Conservation (phyloP, 495 filamentous ascomycete species). For the Friedmanniomyces simplex region DNA sequence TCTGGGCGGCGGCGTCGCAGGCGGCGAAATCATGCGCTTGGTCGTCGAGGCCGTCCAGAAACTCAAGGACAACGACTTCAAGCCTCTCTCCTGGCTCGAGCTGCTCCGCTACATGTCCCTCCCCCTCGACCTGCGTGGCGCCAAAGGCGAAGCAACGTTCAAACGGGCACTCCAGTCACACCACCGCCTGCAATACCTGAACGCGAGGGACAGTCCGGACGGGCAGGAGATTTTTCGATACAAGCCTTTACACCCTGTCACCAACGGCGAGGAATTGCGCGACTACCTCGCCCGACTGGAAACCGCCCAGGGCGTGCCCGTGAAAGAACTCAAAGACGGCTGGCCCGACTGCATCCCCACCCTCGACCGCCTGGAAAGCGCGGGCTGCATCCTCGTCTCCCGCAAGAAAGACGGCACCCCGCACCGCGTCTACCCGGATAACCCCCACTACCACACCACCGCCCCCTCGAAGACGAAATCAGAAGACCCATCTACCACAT, state of each 20-base stretch:
- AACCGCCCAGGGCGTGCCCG: slow-evolving; percentile 65
- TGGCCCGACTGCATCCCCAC: slow-evolving; percentile 74
- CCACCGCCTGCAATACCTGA: slow-evolving; percentile 60
- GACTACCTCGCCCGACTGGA: slow-evolving; percentile 67
- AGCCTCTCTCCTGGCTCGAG: slow-evolving; percentile 58
- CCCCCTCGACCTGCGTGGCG: slow-evolving; percentile 17
- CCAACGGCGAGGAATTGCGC: slow-evolving; percentile 61
- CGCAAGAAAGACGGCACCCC: slow-evolving; percentile 86
- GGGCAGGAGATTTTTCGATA: slow-evolving; percentile 63
- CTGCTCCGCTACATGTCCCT: slow-evolving; percentile 68
- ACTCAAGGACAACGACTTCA: slow-evolving; percentile 60
- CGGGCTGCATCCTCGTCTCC: slow-evolving; percentile 70
- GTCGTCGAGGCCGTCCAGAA: slow-evolving; percentile 73
- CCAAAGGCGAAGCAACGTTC: slow-evolving; percentile 4
- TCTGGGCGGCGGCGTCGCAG: slow-evolving; percentile 18
- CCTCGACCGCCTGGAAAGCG: slow-evolving; percentile 65
- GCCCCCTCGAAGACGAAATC: background rate
- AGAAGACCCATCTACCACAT: background rate
- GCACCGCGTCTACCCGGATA: slow-evolving; percentile 79
- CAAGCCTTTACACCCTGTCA: slow-evolving; percentile 69
- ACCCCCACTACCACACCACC: slow-evolving; percentile 37
- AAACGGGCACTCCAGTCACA: slow-evolving; percentile 40
- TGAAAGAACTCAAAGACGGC: slow-evolving; percentile 87
- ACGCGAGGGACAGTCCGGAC: slow-evolving; percentile 40
- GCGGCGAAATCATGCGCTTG: slow-evolving; percentile 66